Evolutionary conservation across 495 filamentous ascomycete genomes (phyloP).

Genomic region (Pseudoneurospora amorphoporcata): DNA sequence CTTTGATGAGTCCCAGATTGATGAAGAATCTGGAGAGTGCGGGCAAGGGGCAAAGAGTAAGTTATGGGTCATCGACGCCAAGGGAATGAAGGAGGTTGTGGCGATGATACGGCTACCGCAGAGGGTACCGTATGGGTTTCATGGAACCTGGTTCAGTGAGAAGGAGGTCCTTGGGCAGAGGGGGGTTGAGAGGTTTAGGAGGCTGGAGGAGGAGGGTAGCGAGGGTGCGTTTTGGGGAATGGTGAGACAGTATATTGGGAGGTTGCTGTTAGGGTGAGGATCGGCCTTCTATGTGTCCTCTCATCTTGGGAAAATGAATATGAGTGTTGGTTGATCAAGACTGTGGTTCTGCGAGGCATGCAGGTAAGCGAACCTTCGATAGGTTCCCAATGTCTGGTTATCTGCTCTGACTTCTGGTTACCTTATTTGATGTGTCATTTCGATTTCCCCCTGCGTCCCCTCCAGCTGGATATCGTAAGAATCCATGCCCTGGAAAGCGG

Average conservation of each 20-base stretch:
- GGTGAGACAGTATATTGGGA: not conserved
- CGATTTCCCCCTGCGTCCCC: too few species aligned
- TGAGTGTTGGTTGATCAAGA: too few species aligned
- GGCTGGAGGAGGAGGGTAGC: not conserved
- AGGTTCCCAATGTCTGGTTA: too few species aligned
- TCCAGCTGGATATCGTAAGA: too few species aligned
- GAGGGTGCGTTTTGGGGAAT: not conserved
- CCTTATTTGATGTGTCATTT: too few species aligned
- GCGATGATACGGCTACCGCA: slow-evolving; percentile 47
- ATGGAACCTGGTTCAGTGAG: slow-evolving; percentile 55
- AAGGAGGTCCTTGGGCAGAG: slow-evolving; percentile 39
- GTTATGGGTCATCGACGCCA: slow-evolving; percentile 57
- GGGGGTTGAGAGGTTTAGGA: not conserved
- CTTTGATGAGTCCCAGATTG: slow-evolving; percentile 45
- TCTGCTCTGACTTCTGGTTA: too few species aligned
- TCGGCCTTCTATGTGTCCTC: not conserved
- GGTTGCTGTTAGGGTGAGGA: not conserved
- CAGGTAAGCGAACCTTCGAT: too few species aligned
- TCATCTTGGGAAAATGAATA: not conserved
- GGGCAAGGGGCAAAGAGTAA: slow-evolving; percentile 36
- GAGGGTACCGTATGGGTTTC: slow-evolving; percentile 56
- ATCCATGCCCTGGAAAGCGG: too few species aligned
- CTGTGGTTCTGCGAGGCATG: too few species aligned
- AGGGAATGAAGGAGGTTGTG: slow-evolving; percentile 44
- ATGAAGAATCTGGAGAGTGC: slow-evolving; percentile 29